These are phyloP conservation scores for Ceratobasidium sp. DNA, from an alignment of 1,284 basidiomycete genomes.

Conservation along the genomic window DNA sequence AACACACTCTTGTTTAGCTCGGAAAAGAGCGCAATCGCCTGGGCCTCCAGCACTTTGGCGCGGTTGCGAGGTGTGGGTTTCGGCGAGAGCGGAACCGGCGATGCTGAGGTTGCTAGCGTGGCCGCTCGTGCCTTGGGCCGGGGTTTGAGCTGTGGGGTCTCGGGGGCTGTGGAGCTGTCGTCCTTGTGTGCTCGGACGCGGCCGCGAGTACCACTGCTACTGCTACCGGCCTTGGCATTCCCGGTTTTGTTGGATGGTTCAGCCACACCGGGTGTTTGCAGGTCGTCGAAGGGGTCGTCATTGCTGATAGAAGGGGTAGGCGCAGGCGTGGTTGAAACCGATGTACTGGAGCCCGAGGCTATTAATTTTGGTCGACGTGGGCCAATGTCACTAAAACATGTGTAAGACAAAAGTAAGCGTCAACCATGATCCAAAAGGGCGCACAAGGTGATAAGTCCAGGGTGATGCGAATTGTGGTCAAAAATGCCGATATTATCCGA, in stretches of 20 bases:
- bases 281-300: not conserved
- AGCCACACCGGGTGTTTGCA: not conserved
- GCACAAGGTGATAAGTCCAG: constrained; percentile 18
- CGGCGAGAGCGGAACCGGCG: constrained; percentile 45
- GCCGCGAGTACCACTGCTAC: not conserved
- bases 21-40: constrained; percentile 61
- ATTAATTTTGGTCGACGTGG: constrained; percentile 8
- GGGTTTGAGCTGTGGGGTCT: constrained; percentile 47
- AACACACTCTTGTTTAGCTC: constrained; percentile 53
- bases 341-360: not conserved
- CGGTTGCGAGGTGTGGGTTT: constrained; percentile 55
- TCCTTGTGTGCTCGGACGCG: constrained; percentile 8
- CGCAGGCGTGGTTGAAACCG: constrained; percentile 9
- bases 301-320: constrained; percentile 2
- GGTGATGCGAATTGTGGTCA: constrained; percentile 19
- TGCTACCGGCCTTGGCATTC: constrained; percentile 3
- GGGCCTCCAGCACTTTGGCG: constrained; percentile 62
- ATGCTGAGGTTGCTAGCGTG: constrained; percentile 44
- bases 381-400: constrained; percentile 1
- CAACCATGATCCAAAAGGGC: not conserved
- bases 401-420: not conserved
- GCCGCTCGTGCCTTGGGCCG: constrained; percentile 34
- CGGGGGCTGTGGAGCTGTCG: constrained; percentile 40
- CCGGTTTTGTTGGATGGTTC: not conserved
- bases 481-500: not conserved